A percentile compares a stretch with the other conserved stretches of the same genome.
phyloP scores from a whole-genome alignment of 345 rosid species.

The Passiflora organensis region DNA sequence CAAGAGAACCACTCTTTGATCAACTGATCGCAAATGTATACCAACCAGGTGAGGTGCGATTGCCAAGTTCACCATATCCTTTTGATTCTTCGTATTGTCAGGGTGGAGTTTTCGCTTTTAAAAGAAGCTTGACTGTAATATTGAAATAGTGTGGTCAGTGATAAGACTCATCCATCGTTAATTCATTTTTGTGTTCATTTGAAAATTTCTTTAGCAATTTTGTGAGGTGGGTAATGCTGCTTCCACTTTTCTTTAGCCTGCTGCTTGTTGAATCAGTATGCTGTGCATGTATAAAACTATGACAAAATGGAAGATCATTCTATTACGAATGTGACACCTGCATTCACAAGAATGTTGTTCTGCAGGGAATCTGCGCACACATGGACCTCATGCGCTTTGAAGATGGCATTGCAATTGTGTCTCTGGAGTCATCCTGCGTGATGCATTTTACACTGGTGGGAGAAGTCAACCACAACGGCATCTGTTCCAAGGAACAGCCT shows the following conservation, averaged over 20 bases:
- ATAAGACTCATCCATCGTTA: too few species aligned
- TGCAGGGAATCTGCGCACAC: slow-evolving; percentile 90
- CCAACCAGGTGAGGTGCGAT: slow-evolving; percentile 83
- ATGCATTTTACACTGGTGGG: slow-evolving; percentile 60
- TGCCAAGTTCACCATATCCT: slow-evolving; percentile 6
- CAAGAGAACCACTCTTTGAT: slow-evolving; percentile 80
- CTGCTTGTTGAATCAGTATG: too few species aligned
- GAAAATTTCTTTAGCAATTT: too few species aligned
- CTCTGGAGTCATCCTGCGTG: slow-evolving; percentile 76
- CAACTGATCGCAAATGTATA: slow-evolving; percentile 73
- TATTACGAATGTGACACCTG: background rate
- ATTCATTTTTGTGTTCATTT: too few species aligned
- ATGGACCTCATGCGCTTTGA: slow-evolving; percentile 86
- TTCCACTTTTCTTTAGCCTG: too few species aligned
- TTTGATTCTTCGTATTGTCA: background rate
- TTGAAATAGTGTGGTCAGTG: too few species aligned
- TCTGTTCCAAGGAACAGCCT: slow-evolving; percentile 11
- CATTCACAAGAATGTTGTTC: background rate
- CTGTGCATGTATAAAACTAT: too few species aligned
- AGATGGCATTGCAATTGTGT: slow-evolving; percentile 81
- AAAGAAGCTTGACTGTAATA: too few species aligned
- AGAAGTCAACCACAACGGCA: slow-evolving; percentile 13
- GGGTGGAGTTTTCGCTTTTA: too few species aligned
- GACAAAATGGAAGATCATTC: background rate
- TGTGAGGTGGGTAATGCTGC: too few species aligned